Base-by-base conservation (phyloP, 2,329 filamentous ascomycete genomes). In the Penicillium brasilianum region DNA sequence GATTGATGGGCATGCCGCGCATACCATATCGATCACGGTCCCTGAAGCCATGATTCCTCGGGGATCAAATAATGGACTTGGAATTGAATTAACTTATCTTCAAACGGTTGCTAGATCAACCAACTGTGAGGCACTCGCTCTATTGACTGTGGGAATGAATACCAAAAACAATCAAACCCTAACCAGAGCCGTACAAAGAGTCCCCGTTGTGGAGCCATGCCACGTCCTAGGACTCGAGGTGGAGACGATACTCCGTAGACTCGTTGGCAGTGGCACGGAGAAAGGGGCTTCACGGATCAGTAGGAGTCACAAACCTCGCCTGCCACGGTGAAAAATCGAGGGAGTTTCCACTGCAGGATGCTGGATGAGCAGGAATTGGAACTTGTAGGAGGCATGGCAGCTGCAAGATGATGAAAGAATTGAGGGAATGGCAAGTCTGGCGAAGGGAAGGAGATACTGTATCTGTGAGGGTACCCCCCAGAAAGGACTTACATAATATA, bases 151-250 rank as follows among this genome's bases (percentile, higher is more conserved):
- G 51, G 51, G 51, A 54, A 4, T 18, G 5, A 22, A 41, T 18
- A n/a, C 9, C 18, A 30, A 20, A 41, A 22, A 25, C 18, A 20
- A 25, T 16, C 25, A 52, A 64, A 62, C 64, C 64, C 64, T 63
- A 66, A 66, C 56, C 37, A 55, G 53, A 51, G 41, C 55, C 58
- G 44, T 54, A 55, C 57, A 49, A 57, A 20, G 44, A 61, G 52
- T 25, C 22, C 49, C 52, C 46, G 39, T 61, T 32, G 63, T 66
- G 61, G 63, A 50, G 52, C 55, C 63, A 46, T 32, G 63, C 58
- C 61, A 60, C 55, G 61, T 63, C 55, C 44, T 52, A 28, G 41
- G 57, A 43, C 50, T 57, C 41, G 58, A 60, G 44, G 51, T 55
- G 46, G 59, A 48, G 37, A 53, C 41, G 44, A 20, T 34, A 50